These are phyloP conservation scores for Apiospora malaysiana DNA, from an alignment of 2,329 filamentous ascomycete species.

Conservation along the genomic window DNA sequence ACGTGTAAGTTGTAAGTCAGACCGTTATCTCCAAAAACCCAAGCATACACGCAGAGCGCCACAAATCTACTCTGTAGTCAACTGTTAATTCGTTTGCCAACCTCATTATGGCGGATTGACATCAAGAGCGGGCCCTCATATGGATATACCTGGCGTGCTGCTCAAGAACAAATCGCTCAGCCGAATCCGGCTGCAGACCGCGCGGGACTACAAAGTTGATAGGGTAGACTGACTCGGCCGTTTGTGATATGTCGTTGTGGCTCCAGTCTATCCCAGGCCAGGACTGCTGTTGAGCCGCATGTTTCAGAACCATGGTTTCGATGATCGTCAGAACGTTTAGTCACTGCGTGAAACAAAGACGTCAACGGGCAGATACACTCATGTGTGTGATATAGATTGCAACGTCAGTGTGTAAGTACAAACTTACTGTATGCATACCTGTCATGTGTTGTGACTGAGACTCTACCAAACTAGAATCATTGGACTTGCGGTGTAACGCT, in stretches of 20 bases:
- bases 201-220: not conserved
- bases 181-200: constrained; percentile 6
- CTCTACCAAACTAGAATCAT: not conserved
- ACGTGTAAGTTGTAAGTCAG: not conserved
- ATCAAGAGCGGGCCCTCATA: constrained; percentile 1
- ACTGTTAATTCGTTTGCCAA: not conserved
- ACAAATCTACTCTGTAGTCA: not conserved
- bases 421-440: not conserved
- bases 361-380: constrained; percentile 1
- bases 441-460: constrained; percentile 1
- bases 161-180: not conserved
- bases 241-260: constrained; percentile 11
- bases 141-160: not conserved
- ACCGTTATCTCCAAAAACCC: not conserved
- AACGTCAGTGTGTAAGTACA: not conserved
- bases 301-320: constrained; percentile 8
- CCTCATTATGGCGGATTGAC: not conserved
- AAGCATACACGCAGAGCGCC: not conserved
- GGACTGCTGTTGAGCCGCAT: constrained; percentile 2
- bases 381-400: not conserved
- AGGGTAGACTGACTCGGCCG: not conserved
- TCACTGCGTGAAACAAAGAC: constrained; percentile 10
- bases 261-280: not conserved
- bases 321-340: not conserved
- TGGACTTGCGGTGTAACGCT: constrained; percentile 14